These are phyloP conservation scores for Dittrichia graveolens DNA, from an alignment of 129 eudicot genomes.

Conservation along the genomic window DNA sequence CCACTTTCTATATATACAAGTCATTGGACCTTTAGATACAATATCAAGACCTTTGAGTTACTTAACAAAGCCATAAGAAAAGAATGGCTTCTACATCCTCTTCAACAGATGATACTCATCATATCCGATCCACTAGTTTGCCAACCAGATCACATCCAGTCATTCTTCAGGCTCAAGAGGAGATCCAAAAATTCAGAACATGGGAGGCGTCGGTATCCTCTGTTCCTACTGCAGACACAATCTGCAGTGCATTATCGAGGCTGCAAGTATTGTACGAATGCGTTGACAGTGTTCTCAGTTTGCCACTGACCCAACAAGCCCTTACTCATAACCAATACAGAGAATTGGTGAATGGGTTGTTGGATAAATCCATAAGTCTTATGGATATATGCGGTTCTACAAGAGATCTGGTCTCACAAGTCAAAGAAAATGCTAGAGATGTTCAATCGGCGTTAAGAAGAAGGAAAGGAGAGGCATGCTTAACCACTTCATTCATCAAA, in stretches of 20 bases:
- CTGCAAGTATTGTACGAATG: constrained; percentile 50
- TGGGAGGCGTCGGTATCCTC: constrained; percentile 45
- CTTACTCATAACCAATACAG: constrained; percentile 38
- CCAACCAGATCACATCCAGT: constrained; percentile 50
- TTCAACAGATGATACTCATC: constrained; percentile 25
- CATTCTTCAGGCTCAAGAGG: constrained; percentile 44
- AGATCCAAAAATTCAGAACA: constrained; percentile 40
- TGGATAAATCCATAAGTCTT: constrained; percentile 47
- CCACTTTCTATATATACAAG: constrained; percentile 29
- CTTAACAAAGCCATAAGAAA: constrained; percentile 4
- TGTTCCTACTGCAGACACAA: constrained; percentile 42
- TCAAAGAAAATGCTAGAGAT: constrained; percentile 38
- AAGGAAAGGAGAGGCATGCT: constrained; percentile 37
- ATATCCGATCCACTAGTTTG: constrained; percentile 54
- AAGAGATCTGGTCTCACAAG: constrained; percentile 41
- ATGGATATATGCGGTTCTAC: constrained; percentile 50
- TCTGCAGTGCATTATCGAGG: constrained; percentile 42
- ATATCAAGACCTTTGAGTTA: constrained; percentile 25
- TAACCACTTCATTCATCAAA: constrained; percentile 44
- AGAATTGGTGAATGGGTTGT: constrained; percentile 39
- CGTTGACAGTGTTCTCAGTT: constrained; percentile 48
- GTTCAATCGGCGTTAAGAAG: constrained; percentile 45
- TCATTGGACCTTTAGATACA: constrained; percentile 15
- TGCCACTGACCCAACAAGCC: constrained; percentile 48
- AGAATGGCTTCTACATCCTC: constrained; percentile 35